Evolutionary conservation across 2,329 filamentous ascomycete genomes (phyloP).

Genomic region (Lecanoromycetidae sp.): DNA sequence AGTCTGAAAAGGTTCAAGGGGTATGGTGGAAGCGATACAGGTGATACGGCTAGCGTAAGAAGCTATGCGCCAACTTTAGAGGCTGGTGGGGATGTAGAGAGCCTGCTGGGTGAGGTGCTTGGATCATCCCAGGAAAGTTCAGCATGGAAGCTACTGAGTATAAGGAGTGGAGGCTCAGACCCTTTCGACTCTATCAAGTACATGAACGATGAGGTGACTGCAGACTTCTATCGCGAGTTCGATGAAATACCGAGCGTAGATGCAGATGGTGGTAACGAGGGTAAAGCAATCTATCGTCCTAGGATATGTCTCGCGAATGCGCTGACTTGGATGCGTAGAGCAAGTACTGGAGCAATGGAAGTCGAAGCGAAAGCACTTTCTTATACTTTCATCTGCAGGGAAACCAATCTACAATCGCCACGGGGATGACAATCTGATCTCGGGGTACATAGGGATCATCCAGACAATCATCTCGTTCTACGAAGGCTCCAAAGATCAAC

Average conservation of each 20-base stretch:
- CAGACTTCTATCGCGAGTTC: conserved; percentile 66
- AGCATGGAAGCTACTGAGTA: conserved; percentile 55
- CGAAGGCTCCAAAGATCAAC: conserved; percentile 61
- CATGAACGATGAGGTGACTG: conserved; percentile 40
- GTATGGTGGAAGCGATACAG: conserved; percentile 37
- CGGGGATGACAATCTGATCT: conserved; percentile 78
- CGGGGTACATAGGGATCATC: conserved; percentile 85
- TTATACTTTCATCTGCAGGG: conserved; percentile 88
- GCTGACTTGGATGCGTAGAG: conserved; percentile 27
- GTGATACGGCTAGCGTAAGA: conserved; percentile 39
- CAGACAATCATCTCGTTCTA: conserved; percentile 98
- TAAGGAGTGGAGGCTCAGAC: conserved; percentile 47
- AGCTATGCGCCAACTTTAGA: conserved; percentile 43
- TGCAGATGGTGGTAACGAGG: conserved; percentile 43
- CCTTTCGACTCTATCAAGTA: conserved; percentile 46
- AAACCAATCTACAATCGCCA: conserved; percentile 97
- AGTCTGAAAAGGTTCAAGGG: conserved; percentile 34
- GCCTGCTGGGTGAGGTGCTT: conserved; percentile 62
- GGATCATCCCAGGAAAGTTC: conserved; percentile 47
- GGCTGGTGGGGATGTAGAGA: conserved; percentile 61
- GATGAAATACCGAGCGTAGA: conserved; percentile 54
- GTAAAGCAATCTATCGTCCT: neutral
- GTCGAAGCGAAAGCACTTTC: conserved; percentile 88
- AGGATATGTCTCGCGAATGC: neutral
- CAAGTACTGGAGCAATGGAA: conserved; percentile 65